Evolutionary conservation across 768 basidiomycete species (phyloP).

Genomic region (Mycena leptocephala): DNA sequence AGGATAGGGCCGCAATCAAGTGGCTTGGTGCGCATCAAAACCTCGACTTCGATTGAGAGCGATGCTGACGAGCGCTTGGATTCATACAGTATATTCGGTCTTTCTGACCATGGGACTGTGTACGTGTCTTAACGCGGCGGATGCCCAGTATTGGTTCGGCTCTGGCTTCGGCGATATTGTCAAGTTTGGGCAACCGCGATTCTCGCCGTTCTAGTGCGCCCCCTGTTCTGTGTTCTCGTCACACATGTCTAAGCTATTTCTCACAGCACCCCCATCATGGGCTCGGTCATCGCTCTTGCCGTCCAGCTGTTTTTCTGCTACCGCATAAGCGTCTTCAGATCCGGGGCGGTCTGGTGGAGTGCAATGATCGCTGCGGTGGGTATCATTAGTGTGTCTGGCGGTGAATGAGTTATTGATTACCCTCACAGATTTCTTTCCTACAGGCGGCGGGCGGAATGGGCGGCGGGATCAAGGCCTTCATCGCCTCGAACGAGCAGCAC

Average conservation of each 20-base stretch:
- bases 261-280: conserved; percentile 45
- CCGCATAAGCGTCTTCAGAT: conserved; percentile 45
- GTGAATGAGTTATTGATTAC: not conserved
- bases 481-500: conserved; percentile 24
- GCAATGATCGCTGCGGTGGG: conserved; percentile 31
- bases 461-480: conserved; percentile 27
- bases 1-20: conserved; percentile 35
- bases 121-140: conserved; percentile 40
- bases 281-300: conserved; percentile 40
- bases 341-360: conserved; percentile 20
- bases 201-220: conserved; percentile 46
- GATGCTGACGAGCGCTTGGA: not conserved
- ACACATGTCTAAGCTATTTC: too few relatives aligned
- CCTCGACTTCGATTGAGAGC: not conserved
- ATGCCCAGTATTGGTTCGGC: conserved; percentile 46
- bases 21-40: conserved; percentile 34
- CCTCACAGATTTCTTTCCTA: conserved; percentile 26
- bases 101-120: conserved; percentile 45
- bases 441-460: conserved; percentile 38
- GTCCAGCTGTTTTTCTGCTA: conserved; percentile 52
- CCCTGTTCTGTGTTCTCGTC: too few relatives aligned
- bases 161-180: conserved; percentile 47
- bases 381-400: not conserved
- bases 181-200: conserved; percentile 37
- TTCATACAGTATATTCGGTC: conserved; percentile 41